phyloP scores from a whole-genome alignment of 495 filamentous ascomycete genomes.

The Tuber indicum region DNA sequence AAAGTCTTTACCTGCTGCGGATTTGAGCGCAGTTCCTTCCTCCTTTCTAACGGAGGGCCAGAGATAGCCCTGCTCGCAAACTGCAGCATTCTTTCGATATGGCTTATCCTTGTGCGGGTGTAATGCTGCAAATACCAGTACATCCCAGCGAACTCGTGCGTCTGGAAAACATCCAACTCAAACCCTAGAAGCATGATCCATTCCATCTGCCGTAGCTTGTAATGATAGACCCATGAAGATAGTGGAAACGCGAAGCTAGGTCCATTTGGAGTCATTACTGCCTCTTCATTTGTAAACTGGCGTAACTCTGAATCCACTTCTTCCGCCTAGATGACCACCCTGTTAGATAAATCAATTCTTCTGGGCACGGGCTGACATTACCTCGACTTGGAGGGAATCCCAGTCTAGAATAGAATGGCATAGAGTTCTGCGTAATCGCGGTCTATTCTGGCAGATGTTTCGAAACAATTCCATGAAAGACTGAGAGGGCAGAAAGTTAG shows the following conservation, averaged over 20 bases:
- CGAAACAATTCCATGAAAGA: constrained; percentile 76
- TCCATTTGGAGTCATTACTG: constrained; percentile 44
- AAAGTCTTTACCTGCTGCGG: constrained; percentile 52
- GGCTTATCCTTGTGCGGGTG: constrained; percentile 50
- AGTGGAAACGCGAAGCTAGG: constrained; percentile 63
- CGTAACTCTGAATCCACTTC: constrained; percentile 69
- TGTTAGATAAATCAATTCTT: constrained; percentile 17
- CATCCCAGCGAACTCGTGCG: constrained; percentile 81
- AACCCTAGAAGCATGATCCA: constrained; percentile 91
- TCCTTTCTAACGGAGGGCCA: constrained; percentile 21
- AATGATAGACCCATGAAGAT: constrained; percentile 79
- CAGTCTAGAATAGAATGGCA: constrained; percentile 75
- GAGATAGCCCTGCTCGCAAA: constrained; percentile 46
- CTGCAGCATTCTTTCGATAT: constrained; percentile 64
- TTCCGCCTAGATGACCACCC: constrained; percentile 50
- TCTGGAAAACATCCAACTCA: constrained; percentile 80
- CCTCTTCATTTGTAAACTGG: constrained; percentile 55
- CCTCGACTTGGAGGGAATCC: constrained; percentile 77
- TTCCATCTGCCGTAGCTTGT: constrained; percentile 81
- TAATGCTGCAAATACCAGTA: constrained; percentile 73
- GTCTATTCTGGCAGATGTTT: constrained; percentile 80
- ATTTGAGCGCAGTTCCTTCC: constrained; percentile 41
- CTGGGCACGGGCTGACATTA: constrained; percentile 32
- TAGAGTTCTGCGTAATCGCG: constrained; percentile 73
- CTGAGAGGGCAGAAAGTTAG: constrained; percentile 43